Evolutionary conservation across 345 rosid species (phyloP).

Genomic region (Dipteronia dyeriana): DNA sequence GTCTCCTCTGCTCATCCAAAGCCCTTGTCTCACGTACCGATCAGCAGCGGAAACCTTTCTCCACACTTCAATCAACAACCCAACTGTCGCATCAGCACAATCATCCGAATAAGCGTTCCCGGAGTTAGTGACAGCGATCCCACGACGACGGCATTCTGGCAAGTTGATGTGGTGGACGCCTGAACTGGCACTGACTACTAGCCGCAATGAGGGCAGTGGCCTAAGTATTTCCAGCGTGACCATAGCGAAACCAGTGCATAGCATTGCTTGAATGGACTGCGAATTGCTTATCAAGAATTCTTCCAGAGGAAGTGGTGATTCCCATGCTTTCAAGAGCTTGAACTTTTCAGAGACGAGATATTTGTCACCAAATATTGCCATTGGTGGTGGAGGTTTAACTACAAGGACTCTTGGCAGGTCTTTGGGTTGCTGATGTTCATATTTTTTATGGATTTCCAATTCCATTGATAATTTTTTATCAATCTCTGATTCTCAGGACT

Average conservation of each 20-base stretch:
- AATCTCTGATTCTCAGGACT: too few relatives aligned
- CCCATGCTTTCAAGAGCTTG: constrained; percentile 29
- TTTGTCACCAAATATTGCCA: constrained; percentile 5
- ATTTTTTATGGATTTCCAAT: background rate
- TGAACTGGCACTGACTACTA: constrained; percentile 50
- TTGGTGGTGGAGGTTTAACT: constrained; percentile 23
- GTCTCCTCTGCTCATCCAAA: constrained; percentile 44
- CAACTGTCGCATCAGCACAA: constrained; percentile 60
- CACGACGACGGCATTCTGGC: constrained; percentile 58
- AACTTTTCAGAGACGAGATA: constrained; percentile 14
- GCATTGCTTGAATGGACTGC: constrained; percentile 36
- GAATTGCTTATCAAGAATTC: constrained; percentile 38
- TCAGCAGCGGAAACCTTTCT: constrained; percentile 53
- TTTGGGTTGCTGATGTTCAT: background rate
- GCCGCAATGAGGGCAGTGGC: constrained; percentile 42
- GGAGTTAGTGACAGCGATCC: constrained; percentile 44
- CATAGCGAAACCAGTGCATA: constrained; percentile 24
- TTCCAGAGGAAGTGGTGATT: constrained; percentile 39
- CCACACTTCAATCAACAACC: constrained; percentile 49
- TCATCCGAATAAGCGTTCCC: constrained; percentile 47
- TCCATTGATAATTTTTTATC: too few relatives aligned
- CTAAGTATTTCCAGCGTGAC: constrained; percentile 35
- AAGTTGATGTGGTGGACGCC: constrained; percentile 59
- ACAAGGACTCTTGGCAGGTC: constrained; percentile 21
- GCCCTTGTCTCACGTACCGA: constrained; percentile 41